A percentile compares a stretch with the other conserved stretches of the same genome.
Evolutionary conservation across 192 early-diverging fungal species (phyloP).

Genomic region (Backusella parvicylindrica): DNA sequence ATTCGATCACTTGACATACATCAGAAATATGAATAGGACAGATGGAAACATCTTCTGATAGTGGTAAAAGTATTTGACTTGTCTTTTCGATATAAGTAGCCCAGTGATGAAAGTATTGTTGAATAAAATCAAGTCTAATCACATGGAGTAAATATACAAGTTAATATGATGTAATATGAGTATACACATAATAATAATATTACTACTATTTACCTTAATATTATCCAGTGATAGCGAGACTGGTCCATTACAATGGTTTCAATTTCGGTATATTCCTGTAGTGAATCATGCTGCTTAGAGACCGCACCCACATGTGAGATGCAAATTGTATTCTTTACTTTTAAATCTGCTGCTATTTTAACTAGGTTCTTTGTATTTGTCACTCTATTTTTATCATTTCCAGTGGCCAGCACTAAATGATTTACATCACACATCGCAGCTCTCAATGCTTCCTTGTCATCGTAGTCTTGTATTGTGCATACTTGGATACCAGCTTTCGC

Average conservation of each 20-base stretch:
- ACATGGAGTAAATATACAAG: background rate
- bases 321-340: constrained; percentile 23
- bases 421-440: constrained; percentile 17
- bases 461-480: constrained; percentile 9
- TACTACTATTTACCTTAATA: constrained; percentile 20
- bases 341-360: constrained; percentile 13
- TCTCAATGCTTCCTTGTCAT: constrained; percentile 13
- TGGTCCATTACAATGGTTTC: constrained; percentile 23
- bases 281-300: background rate
- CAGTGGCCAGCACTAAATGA: constrained; percentile 27
- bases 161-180: background rate
- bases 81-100: constrained; percentile 18
- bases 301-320: constrained; percentile 31
- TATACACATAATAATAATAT: background rate
- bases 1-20: constrained; percentile 16
- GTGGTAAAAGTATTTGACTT: constrained; percentile 15
- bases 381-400: constrained; percentile 24
- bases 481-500: constrained; percentile 18
- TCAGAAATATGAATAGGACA: constrained; percentile 29
- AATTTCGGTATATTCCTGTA: constrained; percentile 24
- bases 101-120: constrained; percentile 32
- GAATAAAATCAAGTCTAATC: constrained; percentile 29
- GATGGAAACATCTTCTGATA: constrained; percentile 1
- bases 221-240: constrained; percentile 14
- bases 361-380: constrained; percentile 11